phyloP scores from a whole-genome alignment of 1,284 basidiomycete species.

The Peniophora sp. region DNA sequence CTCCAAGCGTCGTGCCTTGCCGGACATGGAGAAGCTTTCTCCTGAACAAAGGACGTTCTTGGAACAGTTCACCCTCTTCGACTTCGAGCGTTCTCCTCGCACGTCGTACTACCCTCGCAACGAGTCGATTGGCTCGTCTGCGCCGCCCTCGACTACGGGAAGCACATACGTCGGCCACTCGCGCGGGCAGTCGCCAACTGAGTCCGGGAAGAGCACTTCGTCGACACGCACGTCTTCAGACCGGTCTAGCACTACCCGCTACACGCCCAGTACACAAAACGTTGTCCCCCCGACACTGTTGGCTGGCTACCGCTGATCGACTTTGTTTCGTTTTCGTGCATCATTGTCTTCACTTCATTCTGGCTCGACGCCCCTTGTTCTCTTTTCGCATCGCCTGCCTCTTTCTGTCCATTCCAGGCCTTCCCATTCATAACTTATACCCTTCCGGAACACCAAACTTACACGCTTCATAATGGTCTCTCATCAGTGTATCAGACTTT shows the following conservation, averaged over 20 bases:
- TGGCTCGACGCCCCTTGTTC: background rate
- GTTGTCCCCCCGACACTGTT: too few relatives aligned
- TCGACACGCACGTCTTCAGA: background rate
- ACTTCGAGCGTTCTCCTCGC: constrained; percentile 43
- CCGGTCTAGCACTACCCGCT: background rate
- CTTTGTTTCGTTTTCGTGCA: too few relatives aligned
- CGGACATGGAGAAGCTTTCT: constrained; percentile 79
- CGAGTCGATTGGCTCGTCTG: constrained; percentile 49
- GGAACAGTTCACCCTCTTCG: constrained; percentile 85
- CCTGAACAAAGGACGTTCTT: constrained; percentile 90
- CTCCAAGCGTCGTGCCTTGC: constrained; percentile 79
- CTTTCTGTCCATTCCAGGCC: too few relatives aligned
- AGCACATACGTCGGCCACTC: constrained; percentile 43
- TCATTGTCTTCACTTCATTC: background rate
- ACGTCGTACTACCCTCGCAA: constrained; percentile 74
- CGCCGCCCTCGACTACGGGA: constrained; percentile 34
- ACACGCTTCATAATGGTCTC: too few relatives aligned
- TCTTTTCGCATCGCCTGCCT: too few relatives aligned
- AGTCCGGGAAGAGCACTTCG: background rate
- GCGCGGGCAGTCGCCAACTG: constrained; percentile 45
- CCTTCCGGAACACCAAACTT: too few relatives aligned
- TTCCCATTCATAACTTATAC: too few relatives aligned
- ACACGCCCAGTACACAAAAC: too few relatives aligned
- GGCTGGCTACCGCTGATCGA: too few relatives aligned
- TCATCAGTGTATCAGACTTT: too few relatives aligned